Conservation (phyloP, 2,329 filamentous ascomycete species). For the Dryadomyces sulphureus region DNA sequence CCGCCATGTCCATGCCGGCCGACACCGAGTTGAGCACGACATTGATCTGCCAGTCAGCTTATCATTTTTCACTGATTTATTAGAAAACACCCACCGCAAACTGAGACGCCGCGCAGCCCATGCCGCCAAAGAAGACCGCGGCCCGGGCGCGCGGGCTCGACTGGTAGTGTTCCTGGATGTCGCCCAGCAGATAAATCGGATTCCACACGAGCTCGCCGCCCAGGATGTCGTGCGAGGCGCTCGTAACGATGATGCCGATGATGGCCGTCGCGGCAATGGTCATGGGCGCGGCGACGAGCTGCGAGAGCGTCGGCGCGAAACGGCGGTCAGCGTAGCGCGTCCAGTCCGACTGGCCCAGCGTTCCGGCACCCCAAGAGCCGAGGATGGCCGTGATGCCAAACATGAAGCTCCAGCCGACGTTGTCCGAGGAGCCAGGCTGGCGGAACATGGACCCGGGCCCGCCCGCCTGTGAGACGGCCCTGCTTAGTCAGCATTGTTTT, state of each 20-base stretch:
- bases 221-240: conserved; percentile 15
- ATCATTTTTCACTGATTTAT: not conserved
- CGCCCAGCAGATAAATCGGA: conserved; percentile 22
- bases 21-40: conserved; percentile 29
- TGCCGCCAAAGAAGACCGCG: conserved; percentile 28
- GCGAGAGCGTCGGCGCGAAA: conserved; percentile 22
- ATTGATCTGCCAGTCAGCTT: not conserved
- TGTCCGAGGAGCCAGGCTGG: conserved; percentile 6
- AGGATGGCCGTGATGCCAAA: conserved; percentile 25
- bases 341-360: conserved; percentile 29
- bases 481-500: conserved; percentile 12
- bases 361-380: conserved; percentile 27
- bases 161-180: conserved; percentile 12
- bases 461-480: conserved; percentile 11
- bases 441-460: conserved; percentile 16
- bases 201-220: conserved; percentile 24
- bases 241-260: conserved; percentile 22
- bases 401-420: conserved; percentile 22
- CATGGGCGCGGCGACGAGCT: conserved; percentile 13
- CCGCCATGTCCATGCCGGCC: conserved; percentile 39
- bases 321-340: conserved; percentile 25
- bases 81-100: conserved; percentile 11
- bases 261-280: conserved; percentile 16
- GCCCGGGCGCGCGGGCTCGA: conserved; percentile 20
- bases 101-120: conserved; percentile 17